phyloP scores from a whole-genome alignment of 768 basidiomycete species.

The Boletus speciosus region DNA sequence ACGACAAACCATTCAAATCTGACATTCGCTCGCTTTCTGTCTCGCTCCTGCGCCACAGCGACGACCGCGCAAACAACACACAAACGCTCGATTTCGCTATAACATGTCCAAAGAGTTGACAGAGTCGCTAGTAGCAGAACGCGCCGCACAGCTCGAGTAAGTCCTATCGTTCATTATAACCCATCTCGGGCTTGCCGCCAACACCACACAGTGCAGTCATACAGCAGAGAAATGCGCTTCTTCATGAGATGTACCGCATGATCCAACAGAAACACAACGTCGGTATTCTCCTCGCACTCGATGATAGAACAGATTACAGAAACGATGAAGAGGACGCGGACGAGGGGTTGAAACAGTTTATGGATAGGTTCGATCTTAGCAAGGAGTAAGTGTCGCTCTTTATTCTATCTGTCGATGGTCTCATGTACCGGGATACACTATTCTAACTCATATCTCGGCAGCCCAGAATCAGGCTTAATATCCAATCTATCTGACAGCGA shows the following conservation, averaged over 20 bases:
- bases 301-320: conserved; percentile 36
- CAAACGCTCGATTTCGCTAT: conserved; percentile 1
- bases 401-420: conserved; percentile 1
- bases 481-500: conserved; percentile 35
- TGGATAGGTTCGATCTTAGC: conserved; percentile 53
- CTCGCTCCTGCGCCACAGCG: not conserved
- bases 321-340: conserved; percentile 37
- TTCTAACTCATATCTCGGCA: conserved; percentile 18
- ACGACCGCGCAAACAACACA: conserved; percentile 1
- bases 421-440: not conserved
- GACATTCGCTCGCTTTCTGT: not conserved
- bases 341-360: conserved; percentile 44
- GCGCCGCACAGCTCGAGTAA: conserved; percentile 34
- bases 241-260: conserved; percentile 69
- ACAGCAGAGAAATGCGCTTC: conserved; percentile 63
- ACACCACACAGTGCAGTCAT: conserved; percentile 50
- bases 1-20: not conserved
- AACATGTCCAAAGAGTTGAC: conserved; percentile 25
- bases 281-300: conserved; percentile 37
- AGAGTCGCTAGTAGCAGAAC: conserved; percentile 38
- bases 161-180: conserved; percentile 1
- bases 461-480: conserved; percentile 42
- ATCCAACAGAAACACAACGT: conserved; percentile 50
- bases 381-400: conserved; percentile 41
- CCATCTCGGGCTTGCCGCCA: not conserved